These are phyloP conservation scores for Hypoxylon sp. DNA, from an alignment of 2,329 filamentous ascomycete genomes.

Conservation along the genomic window DNA sequence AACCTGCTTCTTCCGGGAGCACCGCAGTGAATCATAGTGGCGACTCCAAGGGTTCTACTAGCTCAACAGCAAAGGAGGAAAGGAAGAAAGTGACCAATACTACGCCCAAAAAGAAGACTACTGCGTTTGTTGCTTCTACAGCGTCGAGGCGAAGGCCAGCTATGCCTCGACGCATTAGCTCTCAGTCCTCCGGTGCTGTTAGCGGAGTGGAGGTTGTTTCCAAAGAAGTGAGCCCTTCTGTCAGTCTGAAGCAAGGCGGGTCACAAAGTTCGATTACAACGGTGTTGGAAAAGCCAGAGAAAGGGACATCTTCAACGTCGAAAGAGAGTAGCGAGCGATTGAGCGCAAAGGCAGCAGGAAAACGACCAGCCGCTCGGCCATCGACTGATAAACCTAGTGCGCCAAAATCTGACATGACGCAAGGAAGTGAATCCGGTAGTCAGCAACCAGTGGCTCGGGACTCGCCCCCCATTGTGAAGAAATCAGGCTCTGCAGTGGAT, in stretches of 20 bases:
- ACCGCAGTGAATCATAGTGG: conserved; percentile 45
- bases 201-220: conserved; percentile 45
- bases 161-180: conserved; percentile 57
- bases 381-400: conserved; percentile 23
- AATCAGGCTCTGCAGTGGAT: conserved; percentile 5
- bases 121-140: conserved; percentile 55
- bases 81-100: conserved; percentile 35
- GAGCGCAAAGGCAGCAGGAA: conserved; percentile 60
- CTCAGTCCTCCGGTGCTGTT: conserved; percentile 53
- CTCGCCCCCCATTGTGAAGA: conserved; percentile 1
- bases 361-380: conserved; percentile 50
- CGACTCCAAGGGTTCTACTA: conserved; percentile 36
- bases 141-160: conserved; percentile 56
- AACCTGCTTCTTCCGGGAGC: conserved; percentile 54
- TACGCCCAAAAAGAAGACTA: conserved; percentile 47
- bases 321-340: conserved; percentile 32
- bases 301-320: conserved; percentile 14
- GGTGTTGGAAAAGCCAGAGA: conserved; percentile 42
- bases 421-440: conserved; percentile 7
- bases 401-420: conserved; percentile 18
- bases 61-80: conserved; percentile 38
- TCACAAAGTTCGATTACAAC: conserved; percentile 40
- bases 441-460: conserved; percentile 6
- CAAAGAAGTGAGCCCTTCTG: conserved; percentile 46
- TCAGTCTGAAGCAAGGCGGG: conserved; percentile 35